These are phyloP conservation scores for Venustampulla echinocandica DNA, from an alignment of 495 filamentous ascomycete genomes.

Conservation along the genomic window DNA sequence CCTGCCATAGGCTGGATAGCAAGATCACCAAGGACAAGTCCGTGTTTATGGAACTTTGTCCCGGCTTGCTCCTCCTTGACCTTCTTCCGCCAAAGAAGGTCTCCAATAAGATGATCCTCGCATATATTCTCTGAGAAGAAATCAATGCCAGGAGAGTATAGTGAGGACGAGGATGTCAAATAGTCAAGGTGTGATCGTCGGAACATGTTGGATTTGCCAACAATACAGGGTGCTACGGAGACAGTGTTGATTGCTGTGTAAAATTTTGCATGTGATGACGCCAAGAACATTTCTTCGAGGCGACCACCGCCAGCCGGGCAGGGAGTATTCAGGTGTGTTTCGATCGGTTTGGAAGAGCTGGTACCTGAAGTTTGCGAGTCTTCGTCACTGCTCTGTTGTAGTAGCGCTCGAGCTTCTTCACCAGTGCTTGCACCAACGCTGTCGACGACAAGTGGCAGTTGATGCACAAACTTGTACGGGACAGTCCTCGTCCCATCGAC, in stretches of 20 bases:
- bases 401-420: conserved; percentile 36
- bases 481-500: conserved; percentile 28
- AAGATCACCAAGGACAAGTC: conserved; percentile 72
- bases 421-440: conserved; percentile 35
- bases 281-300: conserved; percentile 89
- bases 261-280: conserved; percentile 93
- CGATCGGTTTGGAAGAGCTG: conserved; percentile 17
- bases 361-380: conserved; percentile 20
- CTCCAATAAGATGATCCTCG: conserved; percentile 93
- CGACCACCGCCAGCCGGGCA: conserved; percentile 58
- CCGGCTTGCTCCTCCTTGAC: conserved; percentile 40
- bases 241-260: conserved; percentile 97
- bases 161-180: conserved; percentile 34
- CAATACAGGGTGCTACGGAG: conserved; percentile 80
- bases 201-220: conserved; percentile 98
- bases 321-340: conserved; percentile 20
- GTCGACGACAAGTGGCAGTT: conserved; percentile 81
- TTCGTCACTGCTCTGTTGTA: conserved; percentile 17
- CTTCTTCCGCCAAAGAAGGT: conserved; percentile 68
- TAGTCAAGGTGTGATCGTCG: conserved; percentile 70
- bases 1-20: conserved; percentile 82
- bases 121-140: conserved; percentile 95
- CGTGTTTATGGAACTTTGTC: conserved; percentile 63
- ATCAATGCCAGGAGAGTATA: conserved; percentile 62
- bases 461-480: conserved; percentile 92